Percentiles rank a stretch among this genome's conserved stretches.
Conservation (phyloP, 768 basidiomycete species). For the Boletus sp. region DNA sequence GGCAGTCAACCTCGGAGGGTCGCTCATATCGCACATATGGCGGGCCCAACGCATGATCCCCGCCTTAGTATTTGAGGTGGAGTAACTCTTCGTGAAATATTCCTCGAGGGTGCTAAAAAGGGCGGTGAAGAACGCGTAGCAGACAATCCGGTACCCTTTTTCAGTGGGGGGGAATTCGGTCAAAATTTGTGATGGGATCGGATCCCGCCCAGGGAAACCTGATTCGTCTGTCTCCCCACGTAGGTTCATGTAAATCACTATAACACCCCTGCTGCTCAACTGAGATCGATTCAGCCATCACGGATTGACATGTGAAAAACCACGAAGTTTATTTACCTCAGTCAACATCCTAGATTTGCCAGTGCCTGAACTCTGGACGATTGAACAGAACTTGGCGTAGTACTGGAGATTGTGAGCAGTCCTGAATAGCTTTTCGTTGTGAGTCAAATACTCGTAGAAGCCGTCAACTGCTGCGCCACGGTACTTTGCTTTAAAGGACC, state of each 20-base stretch:
- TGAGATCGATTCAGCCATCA: neutral
- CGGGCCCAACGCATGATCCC: neutral
- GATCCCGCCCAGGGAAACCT: constrained; percentile 16
- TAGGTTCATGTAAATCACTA: constrained; percentile 19
- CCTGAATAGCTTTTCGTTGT: constrained; percentile 7
- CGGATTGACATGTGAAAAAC: too few species aligned
- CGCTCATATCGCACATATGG: constrained; percentile 1
- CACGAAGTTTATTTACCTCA: neutral
- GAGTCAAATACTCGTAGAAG: constrained; percentile 17
- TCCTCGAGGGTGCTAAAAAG: constrained; percentile 3
- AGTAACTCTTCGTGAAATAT: neutral
- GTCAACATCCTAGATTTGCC: too few species aligned
- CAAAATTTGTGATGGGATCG: too few species aligned
- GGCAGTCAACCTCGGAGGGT: neutral
- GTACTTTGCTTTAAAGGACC: constrained; percentile 1
- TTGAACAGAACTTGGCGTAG: too few species aligned
- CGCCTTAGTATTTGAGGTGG: neutral
- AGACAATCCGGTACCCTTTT: too few species aligned
- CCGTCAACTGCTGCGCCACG: constrained; percentile 12
- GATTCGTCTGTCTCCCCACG: neutral
- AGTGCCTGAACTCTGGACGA: too few species aligned
- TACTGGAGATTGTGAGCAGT: neutral
- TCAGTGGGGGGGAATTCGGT: too few species aligned
- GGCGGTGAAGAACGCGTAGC: too few species aligned
- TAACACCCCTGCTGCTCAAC: neutral